phyloP scores from a whole-genome alignment of 2,329 filamentous ascomycete genomes.

The Fusarium bulbicola region DNA sequence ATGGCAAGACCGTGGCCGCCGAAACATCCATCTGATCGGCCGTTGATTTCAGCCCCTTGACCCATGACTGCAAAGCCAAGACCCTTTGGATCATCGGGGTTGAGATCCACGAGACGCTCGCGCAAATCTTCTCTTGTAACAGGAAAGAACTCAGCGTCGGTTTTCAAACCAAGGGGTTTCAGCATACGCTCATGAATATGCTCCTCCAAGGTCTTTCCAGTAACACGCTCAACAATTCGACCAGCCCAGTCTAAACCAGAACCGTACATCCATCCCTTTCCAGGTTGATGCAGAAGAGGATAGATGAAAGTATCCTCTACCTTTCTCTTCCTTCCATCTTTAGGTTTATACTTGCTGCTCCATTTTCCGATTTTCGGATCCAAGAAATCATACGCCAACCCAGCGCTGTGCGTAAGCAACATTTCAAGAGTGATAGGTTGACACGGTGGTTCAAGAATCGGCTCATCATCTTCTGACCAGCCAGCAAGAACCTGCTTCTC shows the following conservation, averaged over 20 bases:
- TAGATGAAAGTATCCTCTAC: conserved; percentile 55
- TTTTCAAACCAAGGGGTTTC: conserved; percentile 52
- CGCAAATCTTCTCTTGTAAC: conserved; percentile 49
- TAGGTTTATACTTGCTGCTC: conserved; percentile 43
- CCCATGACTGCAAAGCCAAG: conserved; percentile 49
- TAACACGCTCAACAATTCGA: conserved; percentile 58
- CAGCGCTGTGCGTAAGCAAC: conserved; percentile 62
- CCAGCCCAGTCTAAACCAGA: conserved; percentile 63
- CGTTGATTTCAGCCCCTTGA: conserved; percentile 46
- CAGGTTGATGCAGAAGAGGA: conserved; percentile 62
- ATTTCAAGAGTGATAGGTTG: conserved; percentile 59
- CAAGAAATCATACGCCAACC: conserved; percentile 56
- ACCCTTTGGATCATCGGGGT: conserved; percentile 49
- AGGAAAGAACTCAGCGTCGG: conserved; percentile 51
- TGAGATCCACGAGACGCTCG: conserved; percentile 48
- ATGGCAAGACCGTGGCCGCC: conserved; percentile 57
- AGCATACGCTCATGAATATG: conserved; percentile 57
- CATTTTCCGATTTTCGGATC: conserved; percentile 49
- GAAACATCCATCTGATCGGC: conserved; percentile 49
- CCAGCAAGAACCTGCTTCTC: conserved; percentile 58
- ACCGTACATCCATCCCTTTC: conserved; percentile 60
- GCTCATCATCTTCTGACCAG: conserved; percentile 53
- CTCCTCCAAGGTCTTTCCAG: conserved; percentile 53
- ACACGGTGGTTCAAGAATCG: conserved; percentile 46
- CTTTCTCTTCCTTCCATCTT: conserved; percentile 29